Evolutionary conservation across 768 basidiomycete genomes (phyloP).

Genomic region (Pulveroboletus sp.): DNA sequence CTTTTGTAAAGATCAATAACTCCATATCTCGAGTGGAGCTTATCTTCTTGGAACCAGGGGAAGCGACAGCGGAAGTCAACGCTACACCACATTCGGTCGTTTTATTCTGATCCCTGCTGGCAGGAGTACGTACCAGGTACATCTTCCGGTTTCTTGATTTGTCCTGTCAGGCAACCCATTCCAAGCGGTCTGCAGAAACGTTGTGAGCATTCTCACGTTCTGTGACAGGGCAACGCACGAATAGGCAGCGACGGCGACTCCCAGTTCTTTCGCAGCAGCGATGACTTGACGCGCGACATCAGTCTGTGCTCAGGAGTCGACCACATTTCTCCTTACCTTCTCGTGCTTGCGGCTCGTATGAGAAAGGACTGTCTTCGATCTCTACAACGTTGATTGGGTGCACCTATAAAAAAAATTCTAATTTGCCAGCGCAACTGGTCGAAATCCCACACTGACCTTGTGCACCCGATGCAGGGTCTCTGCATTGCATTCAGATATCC

Average conservation of each 20-base stretch:
- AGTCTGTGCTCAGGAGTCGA: background rate
- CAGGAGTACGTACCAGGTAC: constrained; percentile 23
- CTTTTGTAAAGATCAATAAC: background rate
- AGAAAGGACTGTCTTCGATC: constrained; percentile 61
- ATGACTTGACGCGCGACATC: constrained; percentile 37
- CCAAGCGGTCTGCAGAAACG: constrained; percentile 42
- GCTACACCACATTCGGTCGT: constrained; percentile 20
- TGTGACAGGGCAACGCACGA: constrained; percentile 32
- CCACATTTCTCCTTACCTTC: constrained; percentile 25
- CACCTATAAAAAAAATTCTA: constrained; percentile 30
- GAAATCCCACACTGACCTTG: constrained; percentile 6
- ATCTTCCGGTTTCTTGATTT: constrained; percentile 37
- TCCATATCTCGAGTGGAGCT: constrained; percentile 4
- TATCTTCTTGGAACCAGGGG: constrained; percentile 41
- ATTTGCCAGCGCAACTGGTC: background rate
- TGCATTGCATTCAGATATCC: constrained; percentile 50
- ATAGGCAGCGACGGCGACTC: constrained; percentile 55
- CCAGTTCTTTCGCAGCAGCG: constrained; percentile 48
- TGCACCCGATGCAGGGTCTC: too few relatives aligned
- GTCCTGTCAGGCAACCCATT: constrained; percentile 44
- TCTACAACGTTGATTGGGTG: constrained; percentile 57
- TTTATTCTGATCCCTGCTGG: background rate
- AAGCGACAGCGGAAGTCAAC: constrained; percentile 33
- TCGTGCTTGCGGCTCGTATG: constrained; percentile 48
- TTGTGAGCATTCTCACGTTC: background rate